A percentile compares a stretch with the other conserved stretches of the same genome.
Conservation (phyloP, 345 rosid species). For the Eucalyptus polybractea region DNA sequence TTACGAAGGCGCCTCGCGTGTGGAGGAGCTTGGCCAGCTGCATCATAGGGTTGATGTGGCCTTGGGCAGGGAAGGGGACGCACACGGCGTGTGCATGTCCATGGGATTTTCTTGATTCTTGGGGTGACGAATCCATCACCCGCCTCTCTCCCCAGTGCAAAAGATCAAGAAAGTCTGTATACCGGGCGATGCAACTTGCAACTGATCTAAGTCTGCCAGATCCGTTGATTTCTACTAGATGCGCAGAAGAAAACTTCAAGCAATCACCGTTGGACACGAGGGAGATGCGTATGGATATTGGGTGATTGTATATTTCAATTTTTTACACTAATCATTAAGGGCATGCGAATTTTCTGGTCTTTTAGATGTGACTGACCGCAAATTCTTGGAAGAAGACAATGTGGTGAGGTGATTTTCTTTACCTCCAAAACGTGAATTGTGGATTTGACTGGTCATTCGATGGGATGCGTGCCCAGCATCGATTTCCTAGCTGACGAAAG, state of each 20-base stretch:
- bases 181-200: background rate
- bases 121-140: background rate
- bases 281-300: background rate
- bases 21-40: slow-evolving; percentile 28
- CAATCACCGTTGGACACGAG: background rate
- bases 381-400: background rate
- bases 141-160: background rate
- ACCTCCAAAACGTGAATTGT: background rate
- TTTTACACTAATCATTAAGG: background rate
- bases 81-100: slow-evolving; percentile 5
- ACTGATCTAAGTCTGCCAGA: background rate
- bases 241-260: background rate
- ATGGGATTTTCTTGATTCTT: background rate
- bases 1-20: slow-evolving; percentile 14
- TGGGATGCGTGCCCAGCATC: background rate
- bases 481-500: background rate
- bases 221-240: background rate
- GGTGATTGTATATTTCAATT: background rate
- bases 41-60: slow-evolving; percentile 23
- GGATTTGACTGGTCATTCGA: background rate
- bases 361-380: background rate
- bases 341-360: background rate
- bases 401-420: background rate
- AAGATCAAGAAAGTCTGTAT: background rate
- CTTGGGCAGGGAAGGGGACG: slow-evolving; percentile 24